Conservation (phyloP, 495 filamentous ascomycete species). For the Massariosphaeria phaeospora region DNA sequence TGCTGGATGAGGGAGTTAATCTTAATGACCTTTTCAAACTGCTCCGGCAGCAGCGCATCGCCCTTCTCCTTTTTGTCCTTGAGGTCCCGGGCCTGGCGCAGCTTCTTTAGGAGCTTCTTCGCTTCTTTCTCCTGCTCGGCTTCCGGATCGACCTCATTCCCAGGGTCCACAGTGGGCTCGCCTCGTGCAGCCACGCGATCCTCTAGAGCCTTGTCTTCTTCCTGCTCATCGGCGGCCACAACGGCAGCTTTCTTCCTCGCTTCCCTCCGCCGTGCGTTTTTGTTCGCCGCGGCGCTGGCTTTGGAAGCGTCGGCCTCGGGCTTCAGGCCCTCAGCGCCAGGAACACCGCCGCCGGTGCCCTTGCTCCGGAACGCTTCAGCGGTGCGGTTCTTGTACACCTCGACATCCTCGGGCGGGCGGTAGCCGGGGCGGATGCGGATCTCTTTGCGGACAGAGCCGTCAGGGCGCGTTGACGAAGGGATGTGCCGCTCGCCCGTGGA, state of each 20-base stretch:
- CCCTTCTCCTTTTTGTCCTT: slow-evolving; percentile 87
- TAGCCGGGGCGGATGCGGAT: slow-evolving; percentile 93
- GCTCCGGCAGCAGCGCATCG: slow-evolving; percentile 77
- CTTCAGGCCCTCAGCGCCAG: slow-evolving; percentile 67
- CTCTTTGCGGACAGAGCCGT: slow-evolving; percentile 83
- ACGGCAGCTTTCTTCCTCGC: slow-evolving; percentile 83
- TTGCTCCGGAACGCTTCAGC: slow-evolving; percentile 82
- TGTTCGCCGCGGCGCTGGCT: slow-evolving; percentile 54
- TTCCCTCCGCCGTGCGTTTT: slow-evolving; percentile 91
- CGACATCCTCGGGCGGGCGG: slow-evolving; percentile 89
- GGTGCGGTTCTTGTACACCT: slow-evolving; percentile 89
- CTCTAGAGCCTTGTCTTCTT: slow-evolving; percentile 39
- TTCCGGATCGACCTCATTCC: slow-evolving; percentile 53
- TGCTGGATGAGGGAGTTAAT: slow-evolving; percentile 90
- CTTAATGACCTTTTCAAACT: slow-evolving; percentile 95
- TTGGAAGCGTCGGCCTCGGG: slow-evolving; percentile 41
- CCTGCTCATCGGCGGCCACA: slow-evolving; percentile 34
- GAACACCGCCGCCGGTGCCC: slow-evolving; percentile 66
- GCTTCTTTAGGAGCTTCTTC: slow-evolving; percentile 90
- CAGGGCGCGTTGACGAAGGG: slow-evolving; percentile 76
- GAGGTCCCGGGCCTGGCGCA: slow-evolving; percentile 85
- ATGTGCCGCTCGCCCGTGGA: slow-evolving; percentile 75
- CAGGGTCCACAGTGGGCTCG: slow-evolving; percentile 11
- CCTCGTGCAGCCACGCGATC: slow-evolving; percentile 27
- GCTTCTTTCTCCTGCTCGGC: slow-evolving; percentile 88